Conservation (phyloP, 2,329 filamentous ascomycete species). For the Lizonia empirigonia region DNA sequence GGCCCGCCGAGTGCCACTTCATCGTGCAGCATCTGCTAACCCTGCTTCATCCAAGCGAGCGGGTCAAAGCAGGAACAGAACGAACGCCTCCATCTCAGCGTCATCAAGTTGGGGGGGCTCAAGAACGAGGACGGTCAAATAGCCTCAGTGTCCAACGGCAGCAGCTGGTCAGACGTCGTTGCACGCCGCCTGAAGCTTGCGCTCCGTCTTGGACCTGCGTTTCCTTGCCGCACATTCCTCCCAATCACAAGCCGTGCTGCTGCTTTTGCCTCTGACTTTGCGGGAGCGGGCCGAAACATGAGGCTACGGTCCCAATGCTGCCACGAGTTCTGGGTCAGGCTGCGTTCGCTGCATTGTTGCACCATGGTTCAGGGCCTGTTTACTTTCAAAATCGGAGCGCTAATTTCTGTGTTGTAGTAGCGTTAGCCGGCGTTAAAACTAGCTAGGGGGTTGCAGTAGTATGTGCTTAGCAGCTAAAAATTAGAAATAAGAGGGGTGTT, state of each 20-base stretch:
- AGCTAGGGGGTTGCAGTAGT: no score
- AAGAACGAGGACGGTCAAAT: neutral
- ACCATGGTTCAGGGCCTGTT: neutral
- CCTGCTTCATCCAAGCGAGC: conserved; percentile 16
- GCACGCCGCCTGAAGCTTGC: conserved; percentile 5
- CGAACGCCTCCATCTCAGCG: conserved; percentile 1
- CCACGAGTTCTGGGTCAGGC: conserved; percentile 8
- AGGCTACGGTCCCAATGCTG: conserved; percentile 14
- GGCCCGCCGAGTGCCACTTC: conserved; percentile 15
- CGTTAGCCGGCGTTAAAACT: no score
- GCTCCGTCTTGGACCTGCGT: conserved; percentile 10
- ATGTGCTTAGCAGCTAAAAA: no score
- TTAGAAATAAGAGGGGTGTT: no score
- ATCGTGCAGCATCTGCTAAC: conserved; percentile 18
- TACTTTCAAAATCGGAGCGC: no score
- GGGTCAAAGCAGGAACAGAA: conserved; percentile 19
- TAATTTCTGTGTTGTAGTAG: no score
- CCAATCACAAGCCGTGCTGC: conserved; percentile 12
- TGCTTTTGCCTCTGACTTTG: conserved; percentile 8
- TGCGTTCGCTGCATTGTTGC: neutral
- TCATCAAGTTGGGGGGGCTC: conserved; percentile 5
- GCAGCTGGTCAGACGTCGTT: conserved; percentile 4
- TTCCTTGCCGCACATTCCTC: conserved; percentile 9
- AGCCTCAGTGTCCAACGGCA: neutral
- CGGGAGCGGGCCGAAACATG: conserved; percentile 14